These are phyloP conservation scores for Dictyostelium intermedium DNA, from an alignment of 78 protist species.

Conservation along the genomic window DNA sequence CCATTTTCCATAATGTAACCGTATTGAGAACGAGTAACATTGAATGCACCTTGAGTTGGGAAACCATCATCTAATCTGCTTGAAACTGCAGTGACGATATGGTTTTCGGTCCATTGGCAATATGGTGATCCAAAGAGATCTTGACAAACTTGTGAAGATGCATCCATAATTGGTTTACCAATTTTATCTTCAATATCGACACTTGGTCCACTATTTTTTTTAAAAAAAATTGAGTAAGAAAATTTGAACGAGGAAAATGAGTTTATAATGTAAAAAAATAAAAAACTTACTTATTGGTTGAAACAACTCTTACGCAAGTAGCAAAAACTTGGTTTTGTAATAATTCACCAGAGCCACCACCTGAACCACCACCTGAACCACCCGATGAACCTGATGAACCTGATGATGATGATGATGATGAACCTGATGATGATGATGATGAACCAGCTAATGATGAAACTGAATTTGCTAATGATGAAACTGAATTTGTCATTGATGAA, in stretches of 20 bases:
- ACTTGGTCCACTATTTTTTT: slow-evolving; percentile 10
- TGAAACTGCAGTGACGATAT: slow-evolving; percentile 7
- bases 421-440: background rate
- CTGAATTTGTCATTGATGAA: background rate
- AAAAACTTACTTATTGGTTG: background rate
- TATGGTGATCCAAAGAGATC: slow-evolving; percentile 3
- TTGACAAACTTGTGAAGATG: slow-evolving; percentile 34
- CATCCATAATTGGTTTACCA: slow-evolving; percentile 41
- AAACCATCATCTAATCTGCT: background rate
- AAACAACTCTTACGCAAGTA: slow-evolving; percentile 42
- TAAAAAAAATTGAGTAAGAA: no score
- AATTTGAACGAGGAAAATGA: no score
- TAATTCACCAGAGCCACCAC: background rate
- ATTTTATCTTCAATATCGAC: slow-evolving; percentile 41
- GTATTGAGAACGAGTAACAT: slow-evolving; percentile 9
- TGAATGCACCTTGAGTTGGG: slow-evolving; percentile 3
- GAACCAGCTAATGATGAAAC: background rate
- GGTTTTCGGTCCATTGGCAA: slow-evolving; percentile 32
- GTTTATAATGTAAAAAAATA: no score
- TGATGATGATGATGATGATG: background rate
- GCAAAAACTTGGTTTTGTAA: background rate
- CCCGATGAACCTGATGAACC: background rate
- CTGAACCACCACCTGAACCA: slow-evolving; percentile 3
- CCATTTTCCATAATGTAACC: background rate
- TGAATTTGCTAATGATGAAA: no score